Evolutionary conservation across 805 yeast species (phyloP).

Genomic region (Aciculoconidium aculeatum): DNA sequence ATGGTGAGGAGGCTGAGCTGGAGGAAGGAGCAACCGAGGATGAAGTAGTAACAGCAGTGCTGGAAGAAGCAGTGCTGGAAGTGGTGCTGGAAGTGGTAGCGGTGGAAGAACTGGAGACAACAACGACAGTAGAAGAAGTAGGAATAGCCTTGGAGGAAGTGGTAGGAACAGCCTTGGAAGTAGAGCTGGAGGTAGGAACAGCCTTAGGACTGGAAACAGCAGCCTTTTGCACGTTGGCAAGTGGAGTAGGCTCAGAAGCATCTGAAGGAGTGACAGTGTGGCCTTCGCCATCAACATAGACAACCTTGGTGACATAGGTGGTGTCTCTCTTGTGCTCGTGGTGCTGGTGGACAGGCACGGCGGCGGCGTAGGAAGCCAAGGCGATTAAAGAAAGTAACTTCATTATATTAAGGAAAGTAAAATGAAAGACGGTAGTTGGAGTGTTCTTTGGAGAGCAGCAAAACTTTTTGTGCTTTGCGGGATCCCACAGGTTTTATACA

Average conservation of each 20-base stretch:
- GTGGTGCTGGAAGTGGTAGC: slow-evolving; percentile 4
- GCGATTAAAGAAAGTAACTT: slow-evolving; percentile 22
- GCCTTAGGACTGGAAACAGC: slow-evolving; percentile 5
- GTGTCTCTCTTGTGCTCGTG: slow-evolving; percentile 35
- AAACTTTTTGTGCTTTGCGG: too few species aligned
- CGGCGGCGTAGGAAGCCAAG: slow-evolving; percentile 21
- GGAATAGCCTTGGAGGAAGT: slow-evolving; percentile 3
- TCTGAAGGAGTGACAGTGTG: slow-evolving; percentile 11
- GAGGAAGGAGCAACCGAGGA: slow-evolving; percentile 6
- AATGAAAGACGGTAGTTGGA: slow-evolving; percentile 25
- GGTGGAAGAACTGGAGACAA: slow-evolving; percentile 1
- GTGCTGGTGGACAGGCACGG: slow-evolving; percentile 29
- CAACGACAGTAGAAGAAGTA: background rate
- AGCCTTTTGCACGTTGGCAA: too few species aligned
- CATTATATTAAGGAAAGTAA: slow-evolving; percentile 16
- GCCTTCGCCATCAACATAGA: slow-evolving; percentile 28
- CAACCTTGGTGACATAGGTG: slow-evolving; percentile 28
- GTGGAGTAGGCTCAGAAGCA: background rate
- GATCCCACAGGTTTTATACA: too few species aligned
- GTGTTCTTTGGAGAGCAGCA: background rate
- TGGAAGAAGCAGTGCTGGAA: slow-evolving; percentile 2
- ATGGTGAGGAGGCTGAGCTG: slow-evolving; percentile 1
- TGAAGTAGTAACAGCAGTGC: slow-evolving; percentile 3
- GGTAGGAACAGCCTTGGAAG: slow-evolving; percentile 4
- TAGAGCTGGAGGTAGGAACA: slow-evolving; percentile 4